phyloP scores from a whole-genome alignment of 768 basidiomycete species.

The Psilocybe tampanensis region DNA sequence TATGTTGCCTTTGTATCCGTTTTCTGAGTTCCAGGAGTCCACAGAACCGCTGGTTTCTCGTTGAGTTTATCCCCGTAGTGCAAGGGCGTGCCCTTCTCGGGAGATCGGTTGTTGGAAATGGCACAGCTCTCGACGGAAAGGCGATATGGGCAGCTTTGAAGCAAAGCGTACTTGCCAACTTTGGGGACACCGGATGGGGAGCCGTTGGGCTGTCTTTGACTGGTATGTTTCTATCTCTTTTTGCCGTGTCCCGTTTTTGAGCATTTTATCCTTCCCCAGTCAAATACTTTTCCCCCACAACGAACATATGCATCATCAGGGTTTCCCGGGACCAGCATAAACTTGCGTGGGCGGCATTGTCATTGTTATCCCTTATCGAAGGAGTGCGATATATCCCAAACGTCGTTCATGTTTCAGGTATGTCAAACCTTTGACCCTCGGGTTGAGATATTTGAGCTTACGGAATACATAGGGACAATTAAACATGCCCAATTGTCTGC shows the following conservation, averaged over 20 bases:
- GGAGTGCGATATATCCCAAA: slow-evolving; percentile 66
- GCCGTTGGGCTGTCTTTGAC: slow-evolving; percentile 70
- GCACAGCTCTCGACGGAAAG: slow-evolving; percentile 52
- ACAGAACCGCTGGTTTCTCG: slow-evolving; percentile 87
- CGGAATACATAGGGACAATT: slow-evolving; percentile 67
- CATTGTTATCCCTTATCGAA: slow-evolving; percentile 66
- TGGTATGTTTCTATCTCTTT: slow-evolving; percentile 42
- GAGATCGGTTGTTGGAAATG: slow-evolving; percentile 22
- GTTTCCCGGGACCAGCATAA: slow-evolving; percentile 81
- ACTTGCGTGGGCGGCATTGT: slow-evolving; percentile 79
- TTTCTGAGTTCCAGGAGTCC: slow-evolving; percentile 9
- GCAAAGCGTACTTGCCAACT: slow-evolving; percentile 69
- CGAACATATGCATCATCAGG: slow-evolving; percentile 83
- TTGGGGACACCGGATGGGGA: slow-evolving; percentile 89
- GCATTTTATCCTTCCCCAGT: slow-evolving; percentile 46
- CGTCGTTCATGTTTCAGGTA: slow-evolving; percentile 82
- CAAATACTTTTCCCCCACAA: slow-evolving; percentile 86
- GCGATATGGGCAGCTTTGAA: slow-evolving; percentile 70
- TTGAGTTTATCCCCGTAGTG: slow-evolving; percentile 71
- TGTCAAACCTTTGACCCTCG: slow-evolving; percentile 18
- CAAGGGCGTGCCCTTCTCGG: slow-evolving; percentile 23
- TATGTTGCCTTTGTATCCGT: not conserved
- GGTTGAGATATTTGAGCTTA: not conserved
- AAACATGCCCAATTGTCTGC: slow-evolving; percentile 83
- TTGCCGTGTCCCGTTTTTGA: not conserved